Conservation (phyloP, 495 filamentous ascomycete genomes). For the Daldinia grandis region DNA sequence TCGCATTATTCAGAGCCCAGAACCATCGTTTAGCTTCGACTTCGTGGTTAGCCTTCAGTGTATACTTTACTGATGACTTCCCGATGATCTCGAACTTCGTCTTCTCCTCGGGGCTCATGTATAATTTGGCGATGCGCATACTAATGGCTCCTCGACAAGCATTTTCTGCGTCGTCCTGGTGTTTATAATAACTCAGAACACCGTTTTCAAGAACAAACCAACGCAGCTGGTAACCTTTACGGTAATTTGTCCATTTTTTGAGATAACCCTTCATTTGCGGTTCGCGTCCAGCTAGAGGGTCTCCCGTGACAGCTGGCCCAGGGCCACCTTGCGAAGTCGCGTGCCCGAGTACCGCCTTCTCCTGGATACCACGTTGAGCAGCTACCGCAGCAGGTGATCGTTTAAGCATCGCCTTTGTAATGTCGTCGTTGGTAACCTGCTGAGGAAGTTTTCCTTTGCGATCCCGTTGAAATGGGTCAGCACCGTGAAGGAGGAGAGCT, state of each 20-base stretch:
- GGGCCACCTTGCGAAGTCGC: slow-evolving; percentile 66
- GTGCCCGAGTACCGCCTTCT: slow-evolving; percentile 90
- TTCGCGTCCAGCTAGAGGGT: slow-evolving; percentile 80
- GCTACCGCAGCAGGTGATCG: slow-evolving; percentile 93
- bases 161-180: slow-evolving; percentile 93
- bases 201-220: slow-evolving; percentile 99
- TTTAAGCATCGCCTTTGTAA: slow-evolving; percentile 84
- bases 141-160: slow-evolving; percentile 98
- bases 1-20: slow-evolving; percentile 98
- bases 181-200: slow-evolving; percentile 98
- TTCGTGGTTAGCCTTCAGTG: slow-evolving; percentile 94
- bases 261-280: slow-evolving; percentile 98
- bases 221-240: slow-evolving; percentile 91
- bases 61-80: slow-evolving; percentile 98
- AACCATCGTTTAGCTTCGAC: slow-evolving; percentile 95
- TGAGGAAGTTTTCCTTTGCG: slow-evolving; percentile 95
- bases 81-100: slow-evolving; percentile 96
- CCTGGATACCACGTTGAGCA: slow-evolving; percentile 94
- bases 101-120: slow-evolving; percentile 97
- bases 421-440: slow-evolving; percentile 96
- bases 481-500: slow-evolving; percentile 88
- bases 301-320: slow-evolving; percentile 60
- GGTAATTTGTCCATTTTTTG: slow-evolving; percentile 99
- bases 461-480: slow-evolving; percentile 96
- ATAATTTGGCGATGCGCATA: slow-evolving; percentile 92